A percentile compares a stretch with the other conserved stretches of the same genome.
Evolutionary conservation across 1,284 basidiomycete species (phyloP).

Genomic region (Cutaneotrichosporon sp.): DNA sequence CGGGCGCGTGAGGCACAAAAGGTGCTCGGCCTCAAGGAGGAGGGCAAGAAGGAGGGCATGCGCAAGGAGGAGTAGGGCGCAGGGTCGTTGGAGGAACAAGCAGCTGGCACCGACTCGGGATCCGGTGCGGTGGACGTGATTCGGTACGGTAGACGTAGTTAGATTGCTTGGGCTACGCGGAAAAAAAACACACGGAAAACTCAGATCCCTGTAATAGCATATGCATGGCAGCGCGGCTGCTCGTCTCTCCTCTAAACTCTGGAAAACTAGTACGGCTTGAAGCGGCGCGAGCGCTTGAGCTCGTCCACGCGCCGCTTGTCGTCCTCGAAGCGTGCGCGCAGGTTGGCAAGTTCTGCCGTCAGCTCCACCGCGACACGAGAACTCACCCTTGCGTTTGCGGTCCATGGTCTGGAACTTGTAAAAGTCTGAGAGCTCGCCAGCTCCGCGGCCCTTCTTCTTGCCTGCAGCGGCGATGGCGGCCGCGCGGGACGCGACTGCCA

Average conservation of each 20-base stretch:
- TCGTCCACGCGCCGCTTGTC: constrained; percentile 83
- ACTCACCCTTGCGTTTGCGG: constrained; percentile 72
- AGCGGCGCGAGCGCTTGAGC: constrained; percentile 67
- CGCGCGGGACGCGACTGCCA: constrained; percentile 70
- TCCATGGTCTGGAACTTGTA: constrained; percentile 85
- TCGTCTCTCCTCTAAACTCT: background rate
- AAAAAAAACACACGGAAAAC: constrained; percentile 1
- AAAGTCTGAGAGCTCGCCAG: constrained; percentile 57
- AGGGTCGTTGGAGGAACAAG: no score
- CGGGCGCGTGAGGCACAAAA: constrained; percentile 25
- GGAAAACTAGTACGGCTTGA: constrained; percentile 67
- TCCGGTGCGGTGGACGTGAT: no score
- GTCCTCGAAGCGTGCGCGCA: constrained; percentile 74
- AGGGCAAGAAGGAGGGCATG: constrained; percentile 6
- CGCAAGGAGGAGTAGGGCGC: background rate
- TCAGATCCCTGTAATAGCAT: constrained; percentile 3
- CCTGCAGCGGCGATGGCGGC: constrained; percentile 12
- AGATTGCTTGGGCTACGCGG: background rate
- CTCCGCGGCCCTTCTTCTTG: constrained; percentile 61
- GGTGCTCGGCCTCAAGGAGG: constrained; percentile 11
- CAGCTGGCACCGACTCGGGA: no score
- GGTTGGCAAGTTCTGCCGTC: constrained; percentile 61
- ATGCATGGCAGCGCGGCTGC: constrained; percentile 4
- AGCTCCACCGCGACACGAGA: background rate
- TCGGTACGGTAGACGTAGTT: no score